phyloP scores from a whole-genome alignment of 2,329 filamentous ascomycete genomes.

The Tolypocladium inflatum region DNA sequence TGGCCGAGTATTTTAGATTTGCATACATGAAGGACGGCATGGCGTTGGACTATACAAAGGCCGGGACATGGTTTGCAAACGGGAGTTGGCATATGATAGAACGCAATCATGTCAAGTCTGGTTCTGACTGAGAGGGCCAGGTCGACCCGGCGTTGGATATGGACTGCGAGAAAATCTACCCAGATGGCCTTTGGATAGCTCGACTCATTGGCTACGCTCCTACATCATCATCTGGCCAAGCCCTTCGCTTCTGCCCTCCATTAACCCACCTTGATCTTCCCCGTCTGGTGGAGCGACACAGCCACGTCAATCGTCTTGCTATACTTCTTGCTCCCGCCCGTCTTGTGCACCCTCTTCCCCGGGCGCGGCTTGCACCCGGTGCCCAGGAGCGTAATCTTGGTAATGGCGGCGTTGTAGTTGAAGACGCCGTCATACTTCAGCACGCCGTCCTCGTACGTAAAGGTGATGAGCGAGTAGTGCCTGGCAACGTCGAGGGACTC shows the following conservation, averaged over 20 bases:
- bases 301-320: slow-evolving; percentile 12
- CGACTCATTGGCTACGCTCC: background rate
- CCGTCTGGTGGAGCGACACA: slow-evolving; percentile 11
- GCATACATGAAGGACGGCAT: slow-evolving; percentile 58
- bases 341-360: slow-evolving; percentile 1
- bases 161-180: background rate
- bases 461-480: slow-evolving; percentile 45
- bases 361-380: background rate
- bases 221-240: background rate
- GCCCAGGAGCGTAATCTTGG: slow-evolving; percentile 42
- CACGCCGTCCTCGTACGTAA: slow-evolving; percentile 45
- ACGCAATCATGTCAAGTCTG: background rate
- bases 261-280: slow-evolving; percentile 2
- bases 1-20: slow-evolving; percentile 70
- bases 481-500: slow-evolving; percentile 50
- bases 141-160: no score
- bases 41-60: slow-evolving; percentile 64
- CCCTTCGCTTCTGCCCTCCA: background rate
- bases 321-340: slow-evolving; percentile 4
- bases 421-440: slow-evolving; percentile 44
- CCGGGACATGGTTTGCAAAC: slow-evolving; percentile 57
- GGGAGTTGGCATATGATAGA: slow-evolving; percentile 45
- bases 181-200: background rate
- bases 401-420: slow-evolving; percentile 36
- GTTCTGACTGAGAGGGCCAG: background rate